Conservation (phyloP, 768 basidiomycete genomes). For the Leccinum sublutescens region DNA sequence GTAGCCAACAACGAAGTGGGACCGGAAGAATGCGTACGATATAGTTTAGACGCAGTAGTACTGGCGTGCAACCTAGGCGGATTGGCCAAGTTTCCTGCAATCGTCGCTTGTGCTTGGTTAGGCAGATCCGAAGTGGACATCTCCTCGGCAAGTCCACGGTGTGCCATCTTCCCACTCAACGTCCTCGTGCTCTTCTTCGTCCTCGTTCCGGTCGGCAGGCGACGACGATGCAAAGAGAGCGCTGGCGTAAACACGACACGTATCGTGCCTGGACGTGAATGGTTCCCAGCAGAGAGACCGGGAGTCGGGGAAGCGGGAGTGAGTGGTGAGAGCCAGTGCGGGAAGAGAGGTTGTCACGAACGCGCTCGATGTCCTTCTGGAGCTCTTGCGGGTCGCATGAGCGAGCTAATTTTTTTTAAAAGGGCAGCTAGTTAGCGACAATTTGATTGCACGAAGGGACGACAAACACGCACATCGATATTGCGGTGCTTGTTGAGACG, state of each 20-base stretch:
- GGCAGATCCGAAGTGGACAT: constrained; percentile 67
- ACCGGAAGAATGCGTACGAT: constrained; percentile 62
- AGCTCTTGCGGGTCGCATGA: constrained; percentile 48
- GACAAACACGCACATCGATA: constrained; percentile 70
- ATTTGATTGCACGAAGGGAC: background rate
- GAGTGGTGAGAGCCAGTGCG: constrained; percentile 48
- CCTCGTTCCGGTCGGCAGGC: constrained; percentile 81
- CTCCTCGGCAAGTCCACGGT: constrained; percentile 55
- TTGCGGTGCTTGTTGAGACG: constrained; percentile 96
- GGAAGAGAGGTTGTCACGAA: constrained; percentile 45
- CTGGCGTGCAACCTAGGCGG: constrained; percentile 82
- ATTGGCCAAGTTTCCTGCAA: constrained; percentile 77
- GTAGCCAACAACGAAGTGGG: constrained; percentile 62
- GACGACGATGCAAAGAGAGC: constrained; percentile 62
- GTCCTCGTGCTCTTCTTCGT: constrained; percentile 58
- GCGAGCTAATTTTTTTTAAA: constrained; percentile 24
- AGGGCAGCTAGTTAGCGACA: background rate
- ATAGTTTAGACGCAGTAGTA: constrained; percentile 84
- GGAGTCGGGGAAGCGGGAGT: constrained; percentile 47
- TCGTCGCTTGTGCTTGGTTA: constrained; percentile 86
- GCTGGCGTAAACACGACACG: constrained; percentile 73
- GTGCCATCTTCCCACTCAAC: constrained; percentile 51
- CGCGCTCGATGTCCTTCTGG: constrained; percentile 54
- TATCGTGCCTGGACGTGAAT: constrained; percentile 32
- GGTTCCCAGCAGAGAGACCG: constrained; percentile 33